Conservation (phyloP, 2,329 filamentous ascomycete species). For the Paraphaeosphaeria minitans region DNA sequence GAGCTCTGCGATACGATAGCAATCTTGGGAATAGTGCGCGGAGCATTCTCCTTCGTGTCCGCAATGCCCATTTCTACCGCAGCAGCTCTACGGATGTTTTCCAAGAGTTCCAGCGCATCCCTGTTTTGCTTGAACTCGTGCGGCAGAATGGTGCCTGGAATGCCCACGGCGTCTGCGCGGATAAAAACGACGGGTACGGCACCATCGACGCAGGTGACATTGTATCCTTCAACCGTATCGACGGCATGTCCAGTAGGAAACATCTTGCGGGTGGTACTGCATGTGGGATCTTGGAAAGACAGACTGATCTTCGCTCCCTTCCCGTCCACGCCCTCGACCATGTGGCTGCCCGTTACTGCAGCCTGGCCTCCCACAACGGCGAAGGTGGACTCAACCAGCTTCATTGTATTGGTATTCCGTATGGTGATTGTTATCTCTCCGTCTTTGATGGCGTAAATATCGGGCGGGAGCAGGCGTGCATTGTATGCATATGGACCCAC, state of each 20-base stretch:
- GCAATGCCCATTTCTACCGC: slow-evolving; percentile 67
- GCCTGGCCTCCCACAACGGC: slow-evolving; percentile 56
- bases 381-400: slow-evolving; percentile 66
- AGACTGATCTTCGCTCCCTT: slow-evolving; percentile 62
- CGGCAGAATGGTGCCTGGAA: slow-evolving; percentile 59
- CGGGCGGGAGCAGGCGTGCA: slow-evolving; percentile 53
- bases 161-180: slow-evolving; percentile 57
- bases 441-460: slow-evolving; percentile 32
- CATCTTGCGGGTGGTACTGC: slow-evolving; percentile 66
- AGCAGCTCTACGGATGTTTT: slow-evolving; percentile 62
- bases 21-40: slow-evolving; percentile 68
- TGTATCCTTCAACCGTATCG: slow-evolving; percentile 58
- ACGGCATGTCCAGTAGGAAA: slow-evolving; percentile 64
- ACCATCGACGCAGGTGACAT: slow-evolving; percentile 65
- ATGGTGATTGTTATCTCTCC: slow-evolving; percentile 60
- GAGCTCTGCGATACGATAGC: slow-evolving; percentile 56
- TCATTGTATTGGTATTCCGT: slow-evolving; percentile 73
- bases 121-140: slow-evolving; percentile 59
- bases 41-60: slow-evolving; percentile 49
- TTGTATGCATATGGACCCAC: slow-evolving; percentile 71
- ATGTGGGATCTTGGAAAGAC: slow-evolving; percentile 66
- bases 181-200: slow-evolving; percentile 70
- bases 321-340: slow-evolving; percentile 68
- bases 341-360: slow-evolving; percentile 59
- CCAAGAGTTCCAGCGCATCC: slow-evolving; percentile 57